A percentile compares a stretch with the other conserved stretches of the same genome.
These are phyloP conservation scores for Lactarius tabidus DNA, from an alignment of 768 basidiomycete genomes.

Conservation along the genomic window DNA sequence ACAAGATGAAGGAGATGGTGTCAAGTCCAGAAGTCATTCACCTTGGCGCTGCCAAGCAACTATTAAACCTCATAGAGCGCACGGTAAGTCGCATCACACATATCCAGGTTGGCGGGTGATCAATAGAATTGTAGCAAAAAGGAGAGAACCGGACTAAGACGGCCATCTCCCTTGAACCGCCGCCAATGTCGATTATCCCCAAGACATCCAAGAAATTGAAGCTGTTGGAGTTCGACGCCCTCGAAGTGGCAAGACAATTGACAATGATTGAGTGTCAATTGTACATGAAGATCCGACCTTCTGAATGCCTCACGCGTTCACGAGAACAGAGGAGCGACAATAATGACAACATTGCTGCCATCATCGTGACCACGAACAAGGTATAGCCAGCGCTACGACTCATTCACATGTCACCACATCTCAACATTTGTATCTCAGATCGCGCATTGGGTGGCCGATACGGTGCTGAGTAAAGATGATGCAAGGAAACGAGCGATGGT, in stretches of 20 bases:
- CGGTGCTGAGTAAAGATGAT: conserved; percentile 77
- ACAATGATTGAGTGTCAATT: conserved; percentile 86
- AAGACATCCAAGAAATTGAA: conserved; percentile 70
- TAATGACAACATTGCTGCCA: conserved; percentile 78
- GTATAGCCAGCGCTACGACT: conserved; percentile 34
- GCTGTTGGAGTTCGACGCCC: conserved; percentile 77
- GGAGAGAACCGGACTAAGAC: conserved; percentile 57
- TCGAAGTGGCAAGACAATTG: conserved; percentile 89
- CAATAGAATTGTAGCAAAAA: conserved; percentile 38
- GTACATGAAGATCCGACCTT: conserved; percentile 83
- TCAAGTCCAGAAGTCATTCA: conserved; percentile 58
- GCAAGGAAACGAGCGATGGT: conserved; percentile 73
- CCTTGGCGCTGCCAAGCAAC: conserved; percentile 68
- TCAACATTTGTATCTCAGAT: conserved; percentile 48
- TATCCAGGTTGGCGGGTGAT: conserved; percentile 9
- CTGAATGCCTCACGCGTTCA: conserved; percentile 85
- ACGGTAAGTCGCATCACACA: conserved; percentile 50
- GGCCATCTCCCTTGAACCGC: conserved; percentile 50
- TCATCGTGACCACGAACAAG: conserved; percentile 86
- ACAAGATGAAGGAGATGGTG: conserved; percentile 77
- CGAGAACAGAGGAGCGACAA: conserved; percentile 69
- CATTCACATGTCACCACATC: not conserved
- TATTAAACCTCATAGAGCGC: conserved; percentile 71
- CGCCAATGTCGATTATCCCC: conserved; percentile 75
- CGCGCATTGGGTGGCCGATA: conserved; percentile 88